A percentile compares a stretch with the other conserved stretches of the same genome.
Conservation (phyloP, 31 red algal species). For the Porphyra umbilicalis region DNA sequence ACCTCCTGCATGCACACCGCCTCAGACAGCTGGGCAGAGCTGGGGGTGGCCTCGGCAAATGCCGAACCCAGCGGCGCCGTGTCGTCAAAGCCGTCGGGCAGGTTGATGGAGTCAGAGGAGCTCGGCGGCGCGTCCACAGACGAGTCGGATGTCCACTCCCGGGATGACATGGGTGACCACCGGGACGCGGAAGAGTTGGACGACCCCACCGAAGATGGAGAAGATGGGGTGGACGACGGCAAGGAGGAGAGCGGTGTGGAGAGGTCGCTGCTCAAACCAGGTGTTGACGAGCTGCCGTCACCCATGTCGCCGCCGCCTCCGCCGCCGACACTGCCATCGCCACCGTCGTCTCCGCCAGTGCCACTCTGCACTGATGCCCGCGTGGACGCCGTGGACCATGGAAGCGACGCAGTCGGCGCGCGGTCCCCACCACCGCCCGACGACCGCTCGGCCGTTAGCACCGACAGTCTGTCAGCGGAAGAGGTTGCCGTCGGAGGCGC, state of each 20-base stretch:
- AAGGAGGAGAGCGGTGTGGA: not conserved
- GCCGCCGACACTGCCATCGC: not conserved
- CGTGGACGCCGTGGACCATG: not conserved
- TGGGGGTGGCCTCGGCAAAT: not conserved
- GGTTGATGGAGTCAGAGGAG: not conserved
- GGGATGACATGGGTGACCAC: not conserved
- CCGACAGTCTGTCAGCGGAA: not conserved
- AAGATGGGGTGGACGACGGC: not conserved
- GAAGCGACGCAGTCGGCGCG: not conserved
- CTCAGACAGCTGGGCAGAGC: slow-evolving; percentile 27
- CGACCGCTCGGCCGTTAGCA: not conserved
- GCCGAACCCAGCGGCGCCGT: not conserved
- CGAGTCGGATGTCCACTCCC: not conserved
- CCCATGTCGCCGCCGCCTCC: not conserved
- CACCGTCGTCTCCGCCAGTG: not conserved
- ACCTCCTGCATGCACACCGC: slow-evolving; percentile 87
- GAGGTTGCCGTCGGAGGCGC: not conserved
- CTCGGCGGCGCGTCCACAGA: not conserved
- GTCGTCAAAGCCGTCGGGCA: not conserved
- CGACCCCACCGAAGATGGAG: not conserved
- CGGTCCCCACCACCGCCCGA: not conserved
- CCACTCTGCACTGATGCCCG: not conserved
- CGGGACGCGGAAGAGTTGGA: not conserved
- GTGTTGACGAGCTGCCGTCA: too few species aligned
- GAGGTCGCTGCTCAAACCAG: not conserved